Base-by-base conservation (phyloP, 139 green algal genomes). In the Asterochloris erici region DNA sequence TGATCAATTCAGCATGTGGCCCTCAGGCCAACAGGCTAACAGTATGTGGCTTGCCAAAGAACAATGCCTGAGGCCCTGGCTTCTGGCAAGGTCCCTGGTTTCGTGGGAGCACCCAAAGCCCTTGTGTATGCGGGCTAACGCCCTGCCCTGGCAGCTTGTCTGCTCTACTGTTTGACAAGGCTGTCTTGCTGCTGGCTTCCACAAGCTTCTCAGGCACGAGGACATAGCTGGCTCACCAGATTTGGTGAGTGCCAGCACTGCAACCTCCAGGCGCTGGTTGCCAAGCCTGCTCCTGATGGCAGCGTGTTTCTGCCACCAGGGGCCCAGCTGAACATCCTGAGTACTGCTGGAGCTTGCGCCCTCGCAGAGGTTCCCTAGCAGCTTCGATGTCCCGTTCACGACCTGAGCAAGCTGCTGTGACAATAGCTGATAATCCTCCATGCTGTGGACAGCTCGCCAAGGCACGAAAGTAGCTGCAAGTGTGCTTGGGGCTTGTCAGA, bases 191-290 rank as follows among this genome's bases (percentile, higher is more conserved):
- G 6, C 38, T 6, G 38, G 38, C 38, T 54, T 54, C 38, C 38
- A 2, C 38, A 54, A 54, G 38, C 38, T 54, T 54, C 23, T 73
- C 61, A 24, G 38, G 2, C 0, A 78, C 17, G 14, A 27, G 24
- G 29, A n/a, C 64, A 68, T 47, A 60, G 9, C 10, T 63, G 12
- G 21, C 82, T 73, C 12, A 90, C 85, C 85, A 13, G 79, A 86
- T 75, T 94, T 94, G 0, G 88, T 89, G 0, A 93, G 78, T 0
- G 91, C 91, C 38, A 94, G 85, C 21, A 94, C 84, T 54, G 88
- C 91, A 21, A 92, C 87, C 0, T 75, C 84, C 24, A 92, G 83
- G 0, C 47, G 24, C 10, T 87, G 69, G 17, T 89, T 73, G 1
- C 83, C 38, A 17, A 85, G 82, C 0, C 89, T 54, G 38, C 38